Base-by-base conservation (phyloP, 2,329 filamentous ascomycete species). In the Pseudopithomyces maydicus region DNA sequence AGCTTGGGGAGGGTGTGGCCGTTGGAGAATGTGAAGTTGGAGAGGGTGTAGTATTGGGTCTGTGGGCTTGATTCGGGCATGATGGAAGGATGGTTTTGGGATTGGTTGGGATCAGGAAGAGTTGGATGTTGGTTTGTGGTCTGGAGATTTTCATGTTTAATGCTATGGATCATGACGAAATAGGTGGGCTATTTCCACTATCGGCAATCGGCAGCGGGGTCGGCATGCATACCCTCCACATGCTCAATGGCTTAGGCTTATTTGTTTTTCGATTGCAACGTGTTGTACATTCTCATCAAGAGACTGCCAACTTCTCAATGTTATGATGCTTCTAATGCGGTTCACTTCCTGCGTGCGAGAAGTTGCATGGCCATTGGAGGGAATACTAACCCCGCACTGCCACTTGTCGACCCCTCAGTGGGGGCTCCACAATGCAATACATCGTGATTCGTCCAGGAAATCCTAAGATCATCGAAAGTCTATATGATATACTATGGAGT, bases 131-230 rank as follows among this genome's bases (percentile, higher is more conserved):
- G 2, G 8, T 3, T 46, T 8, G 14, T 1, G 5, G 29, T 26
- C 2, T 11, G 32, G 33, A 19, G n/a, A 17, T 2, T 26, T 3
- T 7, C 2, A 15, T 23, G n/a, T 5, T 6, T 20, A n/a, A 12
- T 7, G 45, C 15, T 22, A 10, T 32, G 15, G 11, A 17, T 22
- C 32, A 22, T 41, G 46, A 49, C 26, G 46, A 20, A 49, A 41
- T 49, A 39, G 7, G 20, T 41, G 35, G 35, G 29, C 46, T 10
- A 10, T 15, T 26, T 19, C 5, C 33, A 32, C 35, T 49, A 22
- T 23, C 46, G 33, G 33, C 20, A 39, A 22, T 32, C n/a, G 47
- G 22, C 15, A 50, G 47, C 47, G 47, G 47, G 47, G 35, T 50
- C n/a, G 47, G 8, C 26, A 29, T 29, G 26, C 26, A 8, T 29